Conservation (phyloP, 495 filamentous ascomycete genomes). For the Pseudoneurospora amorphoporcata region DNA sequence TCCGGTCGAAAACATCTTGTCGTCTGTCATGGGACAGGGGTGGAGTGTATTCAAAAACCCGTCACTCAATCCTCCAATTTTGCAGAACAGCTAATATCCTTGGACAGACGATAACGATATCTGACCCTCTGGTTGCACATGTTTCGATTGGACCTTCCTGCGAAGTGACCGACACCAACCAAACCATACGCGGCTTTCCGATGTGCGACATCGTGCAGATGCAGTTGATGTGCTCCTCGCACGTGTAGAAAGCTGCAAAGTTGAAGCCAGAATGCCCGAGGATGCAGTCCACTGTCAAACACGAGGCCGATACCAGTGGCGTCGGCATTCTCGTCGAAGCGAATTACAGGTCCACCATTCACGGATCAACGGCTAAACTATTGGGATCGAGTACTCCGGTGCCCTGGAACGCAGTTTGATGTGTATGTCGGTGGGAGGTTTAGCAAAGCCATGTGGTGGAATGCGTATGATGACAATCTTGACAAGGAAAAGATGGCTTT, state of each 20-base stretch:
- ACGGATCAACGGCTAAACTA: background rate
- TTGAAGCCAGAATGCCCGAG: background rate
- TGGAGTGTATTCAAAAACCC: background rate
- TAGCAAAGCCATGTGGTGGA: background rate
- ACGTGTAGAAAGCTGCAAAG: background rate
- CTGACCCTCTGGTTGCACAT: background rate
- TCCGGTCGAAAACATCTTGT: background rate
- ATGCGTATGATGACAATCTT: background rate
- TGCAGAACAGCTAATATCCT: background rate
- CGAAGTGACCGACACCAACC: background rate
- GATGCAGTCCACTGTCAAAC: background rate
- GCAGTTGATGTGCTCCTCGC: background rate
- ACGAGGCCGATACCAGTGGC: background rate
- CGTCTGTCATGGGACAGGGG: background rate
- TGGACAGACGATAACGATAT: background rate
- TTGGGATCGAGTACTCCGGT: background rate
- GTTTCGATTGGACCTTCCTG: background rate
- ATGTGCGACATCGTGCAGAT: constrained; percentile 2
- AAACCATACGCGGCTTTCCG: background rate
- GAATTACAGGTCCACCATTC: background rate
- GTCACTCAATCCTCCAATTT: background rate
- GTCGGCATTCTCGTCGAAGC: background rate
- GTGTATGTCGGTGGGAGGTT: background rate
- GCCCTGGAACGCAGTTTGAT: background rate
- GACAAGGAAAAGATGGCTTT: background rate